These are phyloP conservation scores for Pseudozyma sp. DNA, from an alignment of 1,284 basidiomycete genomes.

Conservation along the genomic window DNA sequence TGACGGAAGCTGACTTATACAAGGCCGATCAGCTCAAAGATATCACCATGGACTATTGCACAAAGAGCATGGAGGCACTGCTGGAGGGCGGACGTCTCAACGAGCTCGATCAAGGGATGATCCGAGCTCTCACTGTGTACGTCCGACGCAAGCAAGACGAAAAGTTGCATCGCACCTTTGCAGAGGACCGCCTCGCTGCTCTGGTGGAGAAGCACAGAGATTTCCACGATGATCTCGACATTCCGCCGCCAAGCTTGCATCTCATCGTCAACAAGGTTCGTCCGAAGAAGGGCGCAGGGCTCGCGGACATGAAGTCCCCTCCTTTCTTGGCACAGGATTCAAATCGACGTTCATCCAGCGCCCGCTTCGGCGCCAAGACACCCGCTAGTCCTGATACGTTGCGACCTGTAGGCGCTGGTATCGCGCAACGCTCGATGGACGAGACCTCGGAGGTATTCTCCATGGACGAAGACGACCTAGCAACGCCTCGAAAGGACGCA, in stretches of 20 bases:
- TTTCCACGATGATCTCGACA: slow-evolving; percentile 84
- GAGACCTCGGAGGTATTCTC: slow-evolving; percentile 72
- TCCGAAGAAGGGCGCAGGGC: slow-evolving; percentile 50
- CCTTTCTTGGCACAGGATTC: slow-evolving; percentile 57
- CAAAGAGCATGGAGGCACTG: slow-evolving; percentile 86
- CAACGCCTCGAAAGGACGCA: slow-evolving; percentile 20
- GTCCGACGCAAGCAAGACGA: slow-evolving; percentile 76
- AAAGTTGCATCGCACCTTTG: slow-evolving; percentile 78
- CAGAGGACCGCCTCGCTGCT: slow-evolving; percentile 73
- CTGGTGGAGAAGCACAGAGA: slow-evolving; percentile 78
- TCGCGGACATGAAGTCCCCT: slow-evolving; percentile 44
- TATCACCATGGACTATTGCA: slow-evolving; percentile 83
- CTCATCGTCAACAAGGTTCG: slow-evolving; percentile 61
- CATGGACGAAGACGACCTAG: slow-evolving; percentile 75
- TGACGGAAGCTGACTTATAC: slow-evolving; percentile 84
- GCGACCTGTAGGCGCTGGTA: slow-evolving; percentile 24
- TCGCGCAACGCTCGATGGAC: slow-evolving; percentile 17
- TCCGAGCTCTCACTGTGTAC: slow-evolving; percentile 78
- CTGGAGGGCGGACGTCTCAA: slow-evolving; percentile 85
- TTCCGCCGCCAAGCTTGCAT: slow-evolving; percentile 74
- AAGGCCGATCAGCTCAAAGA: slow-evolving; percentile 79
- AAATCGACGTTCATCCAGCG: slow-evolving; percentile 68
- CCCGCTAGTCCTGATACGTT: slow-evolving; percentile 46
- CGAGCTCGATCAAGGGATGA: slow-evolving; percentile 75
- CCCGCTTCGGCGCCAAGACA: slow-evolving; percentile 51